phyloP scores from a whole-genome alignment of 2,329 filamentous ascomycete species.

The Fusarium nematophilum region DNA sequence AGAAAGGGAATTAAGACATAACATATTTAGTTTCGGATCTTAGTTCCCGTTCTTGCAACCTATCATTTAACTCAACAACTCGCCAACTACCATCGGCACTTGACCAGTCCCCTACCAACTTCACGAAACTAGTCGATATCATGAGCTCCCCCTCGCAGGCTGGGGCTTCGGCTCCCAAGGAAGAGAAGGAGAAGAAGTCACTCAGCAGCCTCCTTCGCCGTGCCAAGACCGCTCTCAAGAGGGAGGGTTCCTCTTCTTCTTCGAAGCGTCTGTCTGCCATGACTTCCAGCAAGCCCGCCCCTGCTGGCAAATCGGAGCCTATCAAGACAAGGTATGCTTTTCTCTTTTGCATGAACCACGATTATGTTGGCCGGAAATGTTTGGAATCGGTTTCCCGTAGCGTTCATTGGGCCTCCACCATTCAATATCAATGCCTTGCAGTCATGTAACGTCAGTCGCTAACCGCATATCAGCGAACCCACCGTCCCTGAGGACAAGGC shows the following conservation, averaged over 20 bases:
- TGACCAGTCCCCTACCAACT: not conserved
- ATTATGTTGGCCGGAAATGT: not conserved
- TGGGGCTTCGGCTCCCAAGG: constrained; percentile 49
- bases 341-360: not conserved
- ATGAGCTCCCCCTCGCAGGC: constrained; percentile 59
- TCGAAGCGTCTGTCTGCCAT: constrained; percentile 45
- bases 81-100: not conserved
- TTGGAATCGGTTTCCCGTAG: not conserved
- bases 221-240: constrained; percentile 62
- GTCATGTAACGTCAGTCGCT: constrained; percentile 1
- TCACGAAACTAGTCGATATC: constrained; percentile 18
- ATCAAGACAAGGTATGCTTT: constrained; percentile 43
- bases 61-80: not conserved
- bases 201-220: constrained; percentile 60
- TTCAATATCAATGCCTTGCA: not conserved
- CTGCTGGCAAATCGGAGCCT: constrained; percentile 37
- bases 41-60: constrained; percentile 1
- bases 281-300: constrained; percentile 29
- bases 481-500: constrained; percentile 30
- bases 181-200: constrained; percentile 58
- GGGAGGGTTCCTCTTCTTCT: constrained; percentile 48
- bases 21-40: not conserved
- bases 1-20: constrained; percentile 2
- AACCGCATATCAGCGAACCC: constrained; percentile 32
- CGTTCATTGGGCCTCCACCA: not conserved